These are phyloP conservation scores for Aspergillus fructus DNA, from an alignment of 2,329 filamentous ascomycete species.

Conservation along the genomic window DNA sequence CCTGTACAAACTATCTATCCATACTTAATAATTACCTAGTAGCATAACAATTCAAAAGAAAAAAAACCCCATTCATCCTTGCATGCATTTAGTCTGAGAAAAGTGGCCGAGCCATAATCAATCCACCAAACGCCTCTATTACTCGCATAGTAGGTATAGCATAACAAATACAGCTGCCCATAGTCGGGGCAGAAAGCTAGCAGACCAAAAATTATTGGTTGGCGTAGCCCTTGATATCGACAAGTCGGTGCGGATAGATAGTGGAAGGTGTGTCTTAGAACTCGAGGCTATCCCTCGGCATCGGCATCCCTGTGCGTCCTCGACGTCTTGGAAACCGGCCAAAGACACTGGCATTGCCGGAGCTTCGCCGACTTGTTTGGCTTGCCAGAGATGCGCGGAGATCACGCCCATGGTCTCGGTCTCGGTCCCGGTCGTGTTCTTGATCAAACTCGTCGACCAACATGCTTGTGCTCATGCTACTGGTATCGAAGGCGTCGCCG, in stretches of 20 bases:
- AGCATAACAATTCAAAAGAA: background rate
- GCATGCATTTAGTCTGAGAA: background rate
- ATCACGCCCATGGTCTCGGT: conserved; percentile 3
- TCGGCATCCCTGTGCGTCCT: conserved; percentile 33
- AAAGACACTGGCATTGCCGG: conserved; percentile 24
- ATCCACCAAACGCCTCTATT: background rate
- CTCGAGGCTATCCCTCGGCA: conserved; percentile 55
- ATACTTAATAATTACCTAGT: background rate
- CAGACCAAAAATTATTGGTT: background rate
- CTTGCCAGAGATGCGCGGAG: conserved; percentile 35
- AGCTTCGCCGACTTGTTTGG: conserved; percentile 29
- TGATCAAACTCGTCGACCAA: conserved; percentile 34
- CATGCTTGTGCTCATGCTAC: conserved; percentile 23
- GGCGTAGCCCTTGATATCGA: background rate
- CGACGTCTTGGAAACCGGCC: conserved; percentile 42
- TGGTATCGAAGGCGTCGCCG: conserved; percentile 34
- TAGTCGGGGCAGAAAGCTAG: background rate
- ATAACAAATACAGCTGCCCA: no score
- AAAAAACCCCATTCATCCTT: background rate
- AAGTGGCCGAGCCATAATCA: background rate
- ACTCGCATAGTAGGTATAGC: background rate
- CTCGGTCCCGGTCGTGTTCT: background rate
- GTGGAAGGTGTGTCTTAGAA: conserved; percentile 6
- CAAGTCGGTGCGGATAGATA: background rate
- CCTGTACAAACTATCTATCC: no score